Evolutionary conservation across 768 basidiomycete species (phyloP), one percentile per base, ranked within the genome.

Genomic region (Asterophora lycoperdoides): DNA sequence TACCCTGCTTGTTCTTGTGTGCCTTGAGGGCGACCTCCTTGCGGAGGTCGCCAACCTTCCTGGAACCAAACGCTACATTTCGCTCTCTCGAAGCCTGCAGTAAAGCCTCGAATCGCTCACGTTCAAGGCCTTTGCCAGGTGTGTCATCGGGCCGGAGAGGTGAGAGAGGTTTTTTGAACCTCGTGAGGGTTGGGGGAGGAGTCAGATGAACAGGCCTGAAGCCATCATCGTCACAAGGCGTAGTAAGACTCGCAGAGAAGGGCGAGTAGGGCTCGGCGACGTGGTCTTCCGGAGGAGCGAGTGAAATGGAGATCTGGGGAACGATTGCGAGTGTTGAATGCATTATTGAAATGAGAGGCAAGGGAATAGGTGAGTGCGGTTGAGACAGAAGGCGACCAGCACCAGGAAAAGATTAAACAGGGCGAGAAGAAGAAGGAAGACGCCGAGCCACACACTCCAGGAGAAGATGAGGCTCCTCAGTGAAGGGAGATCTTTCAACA

Each of bases 1-100:
- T 63, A 90, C 89, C 70, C 67, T 88, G 84, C 70, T 84, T 88
- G 61, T 75, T 79, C 68, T 74, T 79, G 66, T 89, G 86, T 43
- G 75, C 77, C 65, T 83, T 87, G 48, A 85, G 65, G 9, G 84
- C 83, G 42, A 87, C 79, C 66, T 89, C 84, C 67, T 81, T 87
- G 55, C 84, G 80, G 43, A 90, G 74, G 66, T 86, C 79, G 17
- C 70, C 70, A 20, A 65, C 65, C 63, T 68, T 76, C 64, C 76
- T 83, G 38, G 63, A 63, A 34, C 71, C 72, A 10, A 73, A 48
- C 19, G 62, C 60, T 14, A 70, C 64, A 58, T 78, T 79, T 56
- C 79, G 72, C 54, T 84, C 81, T 60, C 74, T 77, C 35, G 82
- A 78, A 28, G 79, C 73, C 51, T 74, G 76, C 51, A 91, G 73